These are phyloP conservation scores for Glutinoglossum americanum DNA, from an alignment of 495 filamentous ascomycete species.

Conservation along the genomic window DNA sequence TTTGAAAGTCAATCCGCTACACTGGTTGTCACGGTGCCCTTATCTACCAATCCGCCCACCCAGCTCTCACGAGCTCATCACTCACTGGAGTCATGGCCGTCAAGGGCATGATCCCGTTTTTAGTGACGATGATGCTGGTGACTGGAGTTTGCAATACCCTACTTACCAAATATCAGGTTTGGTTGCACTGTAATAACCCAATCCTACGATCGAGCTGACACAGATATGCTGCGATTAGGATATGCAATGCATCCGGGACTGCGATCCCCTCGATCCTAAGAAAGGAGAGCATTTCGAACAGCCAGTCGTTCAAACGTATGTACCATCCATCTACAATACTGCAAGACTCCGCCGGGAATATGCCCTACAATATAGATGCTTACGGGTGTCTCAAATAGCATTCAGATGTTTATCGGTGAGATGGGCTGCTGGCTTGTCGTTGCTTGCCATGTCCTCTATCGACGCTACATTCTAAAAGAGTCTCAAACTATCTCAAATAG, in stretches of 20 bases:
- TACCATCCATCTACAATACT: background rate
- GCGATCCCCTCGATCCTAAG: conserved; percentile 49
- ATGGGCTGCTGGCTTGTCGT: conserved; percentile 84
- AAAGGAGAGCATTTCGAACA: conserved; percentile 62
- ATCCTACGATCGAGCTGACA: background rate
- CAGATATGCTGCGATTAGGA: conserved; percentile 32
- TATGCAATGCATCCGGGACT: conserved; percentile 87
- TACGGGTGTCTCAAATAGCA: conserved; percentile 15
- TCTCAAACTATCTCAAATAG: conserved; percentile 18
- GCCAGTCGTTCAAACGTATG: conserved; percentile 80
- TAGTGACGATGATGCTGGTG: conserved; percentile 81
- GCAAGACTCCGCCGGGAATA: background rate
- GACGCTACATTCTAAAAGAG: conserved; percentile 27
- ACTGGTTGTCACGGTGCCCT: background rate
- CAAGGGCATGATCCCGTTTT: conserved; percentile 49
- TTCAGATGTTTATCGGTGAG: conserved; percentile 87
- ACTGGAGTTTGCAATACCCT: conserved; percentile 93
- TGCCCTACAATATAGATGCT: background rate
- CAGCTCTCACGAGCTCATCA: background rate
- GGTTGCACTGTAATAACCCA: conserved; percentile 1
- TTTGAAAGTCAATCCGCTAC: background rate
- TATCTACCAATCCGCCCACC: background rate
- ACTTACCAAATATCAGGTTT: conserved; percentile 84
- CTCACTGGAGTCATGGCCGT: conserved; percentile 24
- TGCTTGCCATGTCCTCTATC: conserved; percentile 37